Conservation (phyloP, 192 early-diverging fungal genomes). For the Thoreauomyces humboldtii region DNA sequence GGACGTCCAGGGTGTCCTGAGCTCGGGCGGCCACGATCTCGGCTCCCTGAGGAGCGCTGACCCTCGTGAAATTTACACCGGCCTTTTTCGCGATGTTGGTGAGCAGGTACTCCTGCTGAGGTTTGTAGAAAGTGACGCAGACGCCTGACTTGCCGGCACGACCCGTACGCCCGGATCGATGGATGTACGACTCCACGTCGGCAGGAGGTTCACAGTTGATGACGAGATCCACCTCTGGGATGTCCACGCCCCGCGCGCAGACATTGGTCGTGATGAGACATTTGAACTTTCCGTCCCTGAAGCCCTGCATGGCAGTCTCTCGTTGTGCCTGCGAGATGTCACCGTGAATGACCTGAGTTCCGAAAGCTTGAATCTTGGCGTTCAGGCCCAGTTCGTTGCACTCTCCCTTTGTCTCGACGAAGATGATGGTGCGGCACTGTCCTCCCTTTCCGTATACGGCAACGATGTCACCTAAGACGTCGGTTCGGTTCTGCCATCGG, state of each 20-base stretch:
- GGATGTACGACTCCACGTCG: slow-evolving; percentile 93
- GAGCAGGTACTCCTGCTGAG: slow-evolving; percentile 79
- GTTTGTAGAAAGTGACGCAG: slow-evolving; percentile 93
- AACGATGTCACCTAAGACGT: slow-evolving; percentile 92
- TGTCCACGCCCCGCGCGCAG: slow-evolving; percentile 91
- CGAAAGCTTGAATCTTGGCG: slow-evolving; percentile 67
- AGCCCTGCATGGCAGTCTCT: slow-evolving; percentile 79
- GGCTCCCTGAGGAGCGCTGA: slow-evolving; percentile 81
- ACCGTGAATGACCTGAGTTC: slow-evolving; percentile 82
- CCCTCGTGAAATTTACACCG: slow-evolving; percentile 76
- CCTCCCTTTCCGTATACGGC: slow-evolving; percentile 76
- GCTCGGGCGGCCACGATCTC: slow-evolving; percentile 86
- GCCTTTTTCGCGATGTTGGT: slow-evolving; percentile 72
- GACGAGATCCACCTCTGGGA: slow-evolving; percentile 94
- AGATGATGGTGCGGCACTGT: slow-evolving; percentile 83
- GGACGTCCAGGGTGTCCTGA: slow-evolving; percentile 66
- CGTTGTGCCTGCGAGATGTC: slow-evolving; percentile 78
- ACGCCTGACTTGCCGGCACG: slow-evolving; percentile 79
- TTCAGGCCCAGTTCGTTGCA: slow-evolving; percentile 78
- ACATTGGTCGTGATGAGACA: slow-evolving; percentile 94
- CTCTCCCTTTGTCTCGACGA: slow-evolving; percentile 92
- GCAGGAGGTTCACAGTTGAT: slow-evolving; percentile 94
- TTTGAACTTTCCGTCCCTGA: slow-evolving; percentile 80
- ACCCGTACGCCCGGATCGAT: slow-evolving; percentile 92
- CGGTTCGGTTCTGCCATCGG: slow-evolving; percentile 84